Conservation (phyloP, 345 rosid genomes). For the Eutrema yunnanense region DNA sequence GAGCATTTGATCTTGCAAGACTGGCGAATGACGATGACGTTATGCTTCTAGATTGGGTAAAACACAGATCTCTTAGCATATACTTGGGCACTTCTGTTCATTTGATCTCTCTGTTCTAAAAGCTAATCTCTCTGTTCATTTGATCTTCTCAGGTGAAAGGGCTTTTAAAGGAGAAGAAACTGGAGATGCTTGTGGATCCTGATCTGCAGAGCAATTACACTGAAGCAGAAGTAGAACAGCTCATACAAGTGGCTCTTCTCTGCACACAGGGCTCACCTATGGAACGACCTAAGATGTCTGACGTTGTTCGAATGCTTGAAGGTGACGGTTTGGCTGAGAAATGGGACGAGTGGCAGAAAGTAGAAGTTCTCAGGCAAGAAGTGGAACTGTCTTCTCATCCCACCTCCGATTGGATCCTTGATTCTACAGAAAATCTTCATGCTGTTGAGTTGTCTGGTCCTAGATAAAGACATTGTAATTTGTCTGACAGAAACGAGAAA, state of each 20-base stretch:
- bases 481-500: slow-evolving; percentile 13
- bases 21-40: slow-evolving; percentile 89
- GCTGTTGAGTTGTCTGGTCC: slow-evolving; percentile 95
- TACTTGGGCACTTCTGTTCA: neutral
- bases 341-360: slow-evolving; percentile 97
- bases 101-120: neutral
- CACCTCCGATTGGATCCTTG: slow-evolving; percentile 73
- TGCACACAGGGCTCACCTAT: slow-evolving; percentile 92
- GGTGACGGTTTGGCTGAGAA: slow-evolving; percentile 84
- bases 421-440: slow-evolving; percentile 85
- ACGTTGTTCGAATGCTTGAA: slow-evolving; percentile 92
- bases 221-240: slow-evolving; percentile 75
- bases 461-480: slow-evolving; percentile 39
- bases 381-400: slow-evolving; percentile 66
- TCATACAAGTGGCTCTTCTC: slow-evolving; percentile 85
- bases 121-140: neutral
- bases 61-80: neutral
- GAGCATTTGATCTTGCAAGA: slow-evolving; percentile 95
- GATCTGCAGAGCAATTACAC: slow-evolving; percentile 72
- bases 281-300: slow-evolving; percentile 94
- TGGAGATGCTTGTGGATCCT: slow-evolving; percentile 90
- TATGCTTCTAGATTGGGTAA: slow-evolving; percentile 96
- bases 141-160: slow-evolving; percentile 63
- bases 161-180: slow-evolving; percentile 73
- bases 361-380: slow-evolving; percentile 81